Evolutionary conservation across 169 alveolate species (phyloP).

Genomic region (Cryptosporidium sp.): DNA sequence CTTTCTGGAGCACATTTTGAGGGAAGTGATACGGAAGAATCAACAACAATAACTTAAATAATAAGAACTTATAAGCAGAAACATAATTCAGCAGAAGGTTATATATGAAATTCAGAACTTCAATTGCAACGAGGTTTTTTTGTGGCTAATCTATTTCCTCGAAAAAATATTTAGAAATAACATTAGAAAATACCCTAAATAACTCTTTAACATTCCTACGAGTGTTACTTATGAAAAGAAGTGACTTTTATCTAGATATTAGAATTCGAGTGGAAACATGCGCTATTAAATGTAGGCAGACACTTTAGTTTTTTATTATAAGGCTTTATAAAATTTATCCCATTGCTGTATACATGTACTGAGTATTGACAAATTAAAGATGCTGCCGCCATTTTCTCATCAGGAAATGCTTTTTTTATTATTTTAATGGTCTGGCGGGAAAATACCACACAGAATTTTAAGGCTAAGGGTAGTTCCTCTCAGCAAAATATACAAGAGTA

Average conservation of each 20-base stretch:
- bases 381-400: constrained; percentile 5
- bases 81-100: neutral
- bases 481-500: neutral
- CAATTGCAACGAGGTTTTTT: neutral
- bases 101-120: neutral
- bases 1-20: neutral
- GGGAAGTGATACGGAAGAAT: constrained; percentile 10
- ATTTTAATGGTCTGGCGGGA: constrained; percentile 11
- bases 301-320: neutral
- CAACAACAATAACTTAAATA: neutral
- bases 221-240: neutral
- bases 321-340: neutral
- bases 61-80: neutral
- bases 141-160: neutral
- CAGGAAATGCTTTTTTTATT: neutral
- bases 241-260: neutral
- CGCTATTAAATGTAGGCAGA: neutral
- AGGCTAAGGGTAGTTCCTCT: neutral
- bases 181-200: neutral
- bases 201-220: neutral
- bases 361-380: constrained; percentile 12
- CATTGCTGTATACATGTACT: neutral
- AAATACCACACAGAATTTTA: constrained; percentile 15
- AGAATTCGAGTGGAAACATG: neutral
- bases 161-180: neutral